Base-by-base conservation (phyloP, 75 land plant genomes). In the Pinus tabuliformis region DNA sequence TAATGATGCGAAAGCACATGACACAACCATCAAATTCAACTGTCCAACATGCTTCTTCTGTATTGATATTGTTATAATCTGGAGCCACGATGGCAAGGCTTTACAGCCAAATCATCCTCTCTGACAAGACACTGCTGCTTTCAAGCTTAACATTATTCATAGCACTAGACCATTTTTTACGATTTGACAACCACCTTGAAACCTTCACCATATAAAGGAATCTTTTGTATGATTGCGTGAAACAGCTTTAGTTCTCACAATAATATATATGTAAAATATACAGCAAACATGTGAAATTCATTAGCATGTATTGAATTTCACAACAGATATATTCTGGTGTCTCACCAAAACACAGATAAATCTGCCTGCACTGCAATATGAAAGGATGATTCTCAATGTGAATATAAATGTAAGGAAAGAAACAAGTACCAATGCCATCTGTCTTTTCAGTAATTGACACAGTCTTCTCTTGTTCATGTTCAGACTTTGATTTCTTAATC, bases 381-480 rank as follows among this genome's bases (percentile, higher is more conserved):
- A 22, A 42, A 42, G 42, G 22, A 68, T 39, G 52, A 6, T 8
- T 68, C 45, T 64, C 52, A 39, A n/a, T 68, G 36, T 68, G 71
- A 42, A 68, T 20, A 42, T n/a, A 33, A 68, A 68, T 68, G 49
- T 42, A 37, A 42, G 42, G 52, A 21, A 68, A 68, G 17, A 4
- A 42, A 68, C 12, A 64, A 33, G 42, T 68, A 68, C 71, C 71
- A 36, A 39, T 68, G 71, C n/a, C 49, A 68, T 68, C 71, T 68
- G 33, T 45, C 71, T 68, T 68, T 45, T 68, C 71, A 8, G 7
- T 39, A 42, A 37, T 42, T 42, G 71, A 42, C 42, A 9, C 71
- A 68, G 37, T 37, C 13, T 68, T 68, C 52, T 68, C 71, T n/a
- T 68, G 71, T 37, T 68, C 71, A 42, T 6, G 9, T 33, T 68